A percentile compares a stretch with the other conserved stretches of the same genome.
Conservation (phyloP, 164 flowering plant genomes). For the Umbilicus rupestris region DNA sequence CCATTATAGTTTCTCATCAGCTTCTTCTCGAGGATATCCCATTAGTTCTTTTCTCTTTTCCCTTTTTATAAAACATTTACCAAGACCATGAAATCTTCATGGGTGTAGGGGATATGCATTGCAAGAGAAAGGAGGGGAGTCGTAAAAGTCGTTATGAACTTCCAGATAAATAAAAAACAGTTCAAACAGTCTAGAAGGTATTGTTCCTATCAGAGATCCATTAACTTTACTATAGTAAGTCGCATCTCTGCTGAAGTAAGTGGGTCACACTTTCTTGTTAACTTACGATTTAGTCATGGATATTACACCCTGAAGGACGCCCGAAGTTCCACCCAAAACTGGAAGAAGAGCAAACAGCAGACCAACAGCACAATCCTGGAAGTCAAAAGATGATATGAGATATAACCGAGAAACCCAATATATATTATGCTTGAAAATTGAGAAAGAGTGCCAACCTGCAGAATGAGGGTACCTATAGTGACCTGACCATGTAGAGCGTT, state of each 20-base stretch:
- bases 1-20: too few species aligned
- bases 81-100: too few species aligned
- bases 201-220: neutral
- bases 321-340: constrained; percentile 88
- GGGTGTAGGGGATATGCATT: too few species aligned
- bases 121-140: too few species aligned
- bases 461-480: constrained; percentile 79
- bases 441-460: constrained; percentile 50
- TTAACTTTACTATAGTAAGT: neutral
- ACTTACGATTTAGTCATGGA: constrained; percentile 52
- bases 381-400: neutral
- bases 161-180: too few species aligned
- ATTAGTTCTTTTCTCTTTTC: too few species aligned
- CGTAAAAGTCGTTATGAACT: too few species aligned
- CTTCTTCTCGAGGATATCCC: too few species aligned
- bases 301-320: constrained; percentile 80
- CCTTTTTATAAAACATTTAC: too few species aligned
- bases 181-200: too few species aligned
- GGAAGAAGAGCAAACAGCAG: constrained; percentile 96
- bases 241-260: neutral
- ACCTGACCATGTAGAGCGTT: constrained; percentile 94
- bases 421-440: neutral
- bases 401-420: neutral
- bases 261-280: neutral
- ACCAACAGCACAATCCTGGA: constrained; percentile 97